Conservation (phyloP, 2,329 filamentous ascomycete genomes). For the Dactylellina cionopaga region DNA sequence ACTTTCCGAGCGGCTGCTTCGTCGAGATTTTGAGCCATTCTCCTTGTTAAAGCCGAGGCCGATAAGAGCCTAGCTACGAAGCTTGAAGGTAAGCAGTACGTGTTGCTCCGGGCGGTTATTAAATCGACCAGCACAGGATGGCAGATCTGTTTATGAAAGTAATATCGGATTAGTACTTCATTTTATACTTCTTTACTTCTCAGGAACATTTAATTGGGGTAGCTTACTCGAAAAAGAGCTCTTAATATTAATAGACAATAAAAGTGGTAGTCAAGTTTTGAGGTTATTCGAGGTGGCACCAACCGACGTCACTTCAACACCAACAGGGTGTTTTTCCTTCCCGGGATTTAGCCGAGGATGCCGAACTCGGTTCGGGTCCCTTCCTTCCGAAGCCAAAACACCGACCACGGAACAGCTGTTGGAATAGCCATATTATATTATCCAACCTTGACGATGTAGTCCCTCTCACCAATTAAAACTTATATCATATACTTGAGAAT, state of each 20-base stretch:
- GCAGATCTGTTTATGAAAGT: too few relatives aligned
- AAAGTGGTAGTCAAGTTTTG: not conserved
- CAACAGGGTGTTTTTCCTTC: not conserved
- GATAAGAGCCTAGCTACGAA: too few relatives aligned
- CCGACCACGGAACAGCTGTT: not conserved
- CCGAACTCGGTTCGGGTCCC: not conserved
- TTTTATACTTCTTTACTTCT: too few relatives aligned
- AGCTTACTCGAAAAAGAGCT: not conserved
- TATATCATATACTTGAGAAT: too few relatives aligned
- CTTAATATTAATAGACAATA: not conserved
- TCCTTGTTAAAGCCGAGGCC: too few relatives aligned
- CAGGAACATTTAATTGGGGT: too few relatives aligned
- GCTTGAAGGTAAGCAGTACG: too few relatives aligned
- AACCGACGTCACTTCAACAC: constrained; percentile 1
- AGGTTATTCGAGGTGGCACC: not conserved
- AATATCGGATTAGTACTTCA: too few relatives aligned
- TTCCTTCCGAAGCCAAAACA: not conserved
- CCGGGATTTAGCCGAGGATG: constrained; percentile 31
- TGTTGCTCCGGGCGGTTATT: not conserved
- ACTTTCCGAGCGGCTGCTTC: constrained; percentile 37
- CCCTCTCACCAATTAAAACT: too few relatives aligned
- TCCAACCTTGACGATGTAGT: too few relatives aligned
- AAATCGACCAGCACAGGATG: not conserved
- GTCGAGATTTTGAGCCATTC: constrained; percentile 16
- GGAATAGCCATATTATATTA: too few relatives aligned